Evolutionary conservation across 352 stramenopile genomes (phyloP).

Genomic region (Peronospora destructor): DNA sequence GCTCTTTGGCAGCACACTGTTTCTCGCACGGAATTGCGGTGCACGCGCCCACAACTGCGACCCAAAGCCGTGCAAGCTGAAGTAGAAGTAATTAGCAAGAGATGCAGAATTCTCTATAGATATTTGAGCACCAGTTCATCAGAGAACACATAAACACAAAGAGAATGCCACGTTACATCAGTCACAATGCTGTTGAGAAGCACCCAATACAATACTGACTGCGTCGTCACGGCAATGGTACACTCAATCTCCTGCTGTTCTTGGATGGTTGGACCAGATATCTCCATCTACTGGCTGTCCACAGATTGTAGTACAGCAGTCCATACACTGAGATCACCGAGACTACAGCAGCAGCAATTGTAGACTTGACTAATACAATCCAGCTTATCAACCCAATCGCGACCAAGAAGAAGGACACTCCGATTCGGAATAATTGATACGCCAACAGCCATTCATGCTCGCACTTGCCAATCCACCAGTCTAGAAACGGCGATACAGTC

Average conservation of each 20-base stretch:
- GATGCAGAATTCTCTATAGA: not conserved
- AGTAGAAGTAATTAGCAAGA: constrained; percentile 15
- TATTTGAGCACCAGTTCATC: constrained; percentile 17
- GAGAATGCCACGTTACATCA: constrained; percentile 12
- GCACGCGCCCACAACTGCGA: constrained; percentile 35
- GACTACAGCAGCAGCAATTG: constrained; percentile 36
- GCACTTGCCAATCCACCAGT: constrained; percentile 64
- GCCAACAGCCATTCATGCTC: constrained; percentile 69
- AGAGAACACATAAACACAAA: constrained; percentile 21
- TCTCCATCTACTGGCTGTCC: constrained; percentile 61
- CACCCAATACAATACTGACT: not conserved
- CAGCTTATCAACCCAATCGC: constrained; percentile 49
- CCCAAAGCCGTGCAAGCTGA: constrained; percentile 20
- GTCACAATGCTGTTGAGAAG: constrained; percentile 5
- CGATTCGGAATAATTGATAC: constrained; percentile 57
- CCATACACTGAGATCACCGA: constrained; percentile 38
- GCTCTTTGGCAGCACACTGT: constrained; percentile 72
- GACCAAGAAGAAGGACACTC: constrained; percentile 56
- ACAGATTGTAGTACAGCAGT: constrained; percentile 60
- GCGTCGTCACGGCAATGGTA: constrained; percentile 13
- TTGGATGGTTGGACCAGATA: constrained; percentile 62
- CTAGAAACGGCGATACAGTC: constrained; percentile 55
- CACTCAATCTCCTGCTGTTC: constrained; percentile 16
- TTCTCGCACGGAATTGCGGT: constrained; percentile 64
- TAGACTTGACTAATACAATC: constrained; percentile 52